phyloP scores from a whole-genome alignment of 495 filamentous ascomycete genomes.

The Pseudomonodictys pantanalensis region DNA sequence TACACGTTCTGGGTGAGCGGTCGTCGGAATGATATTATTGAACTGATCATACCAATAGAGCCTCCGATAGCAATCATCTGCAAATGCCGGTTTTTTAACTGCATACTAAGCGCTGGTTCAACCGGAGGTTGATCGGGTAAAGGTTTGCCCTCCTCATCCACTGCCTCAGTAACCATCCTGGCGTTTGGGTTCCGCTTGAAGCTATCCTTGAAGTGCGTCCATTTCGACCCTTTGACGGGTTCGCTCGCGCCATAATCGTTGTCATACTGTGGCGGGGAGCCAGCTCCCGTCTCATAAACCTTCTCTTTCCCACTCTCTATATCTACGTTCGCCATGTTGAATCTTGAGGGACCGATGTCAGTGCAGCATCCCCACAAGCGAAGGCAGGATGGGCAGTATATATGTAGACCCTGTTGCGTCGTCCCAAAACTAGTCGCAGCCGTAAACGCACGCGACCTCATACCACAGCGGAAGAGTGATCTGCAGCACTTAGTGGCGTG shows the following conservation, averaged over 20 bases:
- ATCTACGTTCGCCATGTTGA: conserved; percentile 25
- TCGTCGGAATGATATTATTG: background rate
- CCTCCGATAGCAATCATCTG: conserved; percentile 98
- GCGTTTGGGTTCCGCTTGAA: conserved; percentile 79
- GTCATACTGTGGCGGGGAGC: conserved; percentile 17
- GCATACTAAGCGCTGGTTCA: conserved; percentile 68
- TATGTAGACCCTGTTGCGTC: no score
- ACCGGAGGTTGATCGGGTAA: conserved; percentile 66
- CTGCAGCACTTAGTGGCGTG: no score
- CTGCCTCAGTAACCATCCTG: conserved; percentile 51
- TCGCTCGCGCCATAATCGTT: conserved; percentile 23
- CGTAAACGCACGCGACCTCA: no score
- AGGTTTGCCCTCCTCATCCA: conserved; percentile 65
- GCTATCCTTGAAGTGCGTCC: conserved; percentile 54
- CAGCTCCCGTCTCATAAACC: background rate
- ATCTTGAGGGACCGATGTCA: background rate
- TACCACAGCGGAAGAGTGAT: no score
- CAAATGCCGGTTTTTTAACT: conserved; percentile 78
- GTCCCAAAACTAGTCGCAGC: no score
- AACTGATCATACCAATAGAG: conserved; percentile 67
- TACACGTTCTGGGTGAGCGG: conserved; percentile 36
- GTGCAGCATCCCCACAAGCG: no score
- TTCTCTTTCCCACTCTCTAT: conserved; percentile 18
- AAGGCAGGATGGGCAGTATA: no score
- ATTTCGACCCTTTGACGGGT: conserved; percentile 22